Conservation (phyloP, 2,329 filamentous ascomycete species). For the Aspergillus fijiensis region DNA sequence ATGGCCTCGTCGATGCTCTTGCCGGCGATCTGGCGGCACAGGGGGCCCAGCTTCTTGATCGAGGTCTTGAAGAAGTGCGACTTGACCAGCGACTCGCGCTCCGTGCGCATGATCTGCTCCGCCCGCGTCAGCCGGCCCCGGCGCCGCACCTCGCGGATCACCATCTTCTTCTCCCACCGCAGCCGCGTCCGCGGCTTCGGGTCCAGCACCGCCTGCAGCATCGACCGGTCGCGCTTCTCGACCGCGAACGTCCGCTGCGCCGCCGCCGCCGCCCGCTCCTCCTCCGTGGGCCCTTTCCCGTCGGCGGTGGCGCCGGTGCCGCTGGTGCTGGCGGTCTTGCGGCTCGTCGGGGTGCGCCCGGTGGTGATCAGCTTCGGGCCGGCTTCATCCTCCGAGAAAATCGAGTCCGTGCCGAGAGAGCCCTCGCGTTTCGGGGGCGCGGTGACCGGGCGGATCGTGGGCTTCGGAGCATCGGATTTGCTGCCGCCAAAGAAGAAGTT, state of each 20-base stretch:
- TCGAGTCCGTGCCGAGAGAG: conserved; percentile 38
- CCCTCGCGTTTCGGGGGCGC: conserved; percentile 38
- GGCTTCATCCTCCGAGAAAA: conserved; percentile 42
- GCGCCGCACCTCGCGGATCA: conserved; percentile 70
- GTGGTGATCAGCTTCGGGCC: conserved; percentile 25
- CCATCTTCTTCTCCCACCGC: conserved; percentile 79
- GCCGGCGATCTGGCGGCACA: conserved; percentile 85
- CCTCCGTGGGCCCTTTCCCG: conserved; percentile 17
- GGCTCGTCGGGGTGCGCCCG: conserved; percentile 28
- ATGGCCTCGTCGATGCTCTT: conserved; percentile 95
- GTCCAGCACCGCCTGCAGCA: conserved; percentile 66
- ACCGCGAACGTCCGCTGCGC: conserved; percentile 21
- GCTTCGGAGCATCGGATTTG: conserved; percentile 25
- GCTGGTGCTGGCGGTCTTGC: conserved; percentile 9
- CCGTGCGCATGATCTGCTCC: conserved; percentile 66
- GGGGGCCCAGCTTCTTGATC: conserved; percentile 83
- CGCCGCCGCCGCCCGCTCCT: conserved; percentile 13
- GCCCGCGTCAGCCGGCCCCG: conserved; percentile 65
- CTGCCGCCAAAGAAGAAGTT: conserved; percentile 33
- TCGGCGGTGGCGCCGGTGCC: not conserved
- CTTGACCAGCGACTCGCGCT: conserved; percentile 59
- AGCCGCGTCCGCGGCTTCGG: conserved; percentile 71
- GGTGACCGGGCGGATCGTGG: conserved; percentile 28
- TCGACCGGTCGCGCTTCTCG: conserved; percentile 47
- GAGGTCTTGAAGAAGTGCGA: conserved; percentile 77